Evolutionary conservation across 306 rosid species (phyloP), one percentile per base, ranked within the genome.

Genomic region (Urtica urens): DNA sequence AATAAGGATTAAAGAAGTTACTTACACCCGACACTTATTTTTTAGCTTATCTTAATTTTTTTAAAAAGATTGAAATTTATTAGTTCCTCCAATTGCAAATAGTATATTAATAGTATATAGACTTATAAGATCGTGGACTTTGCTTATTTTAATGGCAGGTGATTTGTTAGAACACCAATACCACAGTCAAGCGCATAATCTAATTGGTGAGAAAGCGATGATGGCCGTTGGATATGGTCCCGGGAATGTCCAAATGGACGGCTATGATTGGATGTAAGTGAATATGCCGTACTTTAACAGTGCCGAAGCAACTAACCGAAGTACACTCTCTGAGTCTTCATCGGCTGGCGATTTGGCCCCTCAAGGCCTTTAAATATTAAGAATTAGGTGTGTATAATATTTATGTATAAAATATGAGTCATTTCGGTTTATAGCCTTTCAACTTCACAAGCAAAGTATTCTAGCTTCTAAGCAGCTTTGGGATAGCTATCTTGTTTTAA

Each of bases 281-380:
- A 68, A 52, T 55, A 45, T 68, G 16, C 44, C 58, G 13, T 63
- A 26, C 59, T 1, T 29, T 3, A 23, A 70, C 25, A 4, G 65
- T 30, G 41, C 49, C 3, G 49, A 5, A 2, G 57, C 48, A 64
- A 57, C 31, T 6, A 50, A 70, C 51, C 44, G 63, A 15, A 60
- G 48, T 49, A 39, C 30, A 57, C 64, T 58, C 60, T 55, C 75
- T 4, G 72, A 39, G 18, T 47, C 76, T 21, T 76, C 76, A n/a
- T 77, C 78, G 2, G 73, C 76, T 33, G 80, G 78, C 2, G 67
- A 79, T 41, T 55, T 73, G 22, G 66, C 65, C 0, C 59, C 85
- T 65, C 77, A 6, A 48, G 40, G 35, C 27, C 56, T 40, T 25
- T 50, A 35, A 16, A 3, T 35, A n/a, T n/a, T n/a, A n/a, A n/a